phyloP scores from a whole-genome alignment of 139 green algal genomes.

The Tetraselmis striata region DNA sequence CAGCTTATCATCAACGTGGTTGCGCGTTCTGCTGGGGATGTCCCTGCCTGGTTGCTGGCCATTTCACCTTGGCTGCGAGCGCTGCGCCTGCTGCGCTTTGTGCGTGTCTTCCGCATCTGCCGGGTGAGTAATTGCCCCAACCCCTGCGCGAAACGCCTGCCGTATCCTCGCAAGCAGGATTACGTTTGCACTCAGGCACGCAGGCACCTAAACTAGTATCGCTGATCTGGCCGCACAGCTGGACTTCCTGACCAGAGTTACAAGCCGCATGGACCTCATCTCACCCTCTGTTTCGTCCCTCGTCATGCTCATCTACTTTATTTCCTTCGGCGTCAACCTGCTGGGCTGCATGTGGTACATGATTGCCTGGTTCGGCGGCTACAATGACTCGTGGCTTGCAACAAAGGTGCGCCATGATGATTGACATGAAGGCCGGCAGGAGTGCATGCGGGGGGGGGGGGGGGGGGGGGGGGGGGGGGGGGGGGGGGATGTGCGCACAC shows the following conservation, averaged over 20 bases:
- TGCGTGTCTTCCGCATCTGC: neutral
- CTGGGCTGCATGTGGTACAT: neutral
- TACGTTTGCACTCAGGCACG: too few species aligned
- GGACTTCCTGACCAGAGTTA: neutral
- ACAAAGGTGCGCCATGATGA: neutral
- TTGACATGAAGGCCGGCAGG: too few species aligned
- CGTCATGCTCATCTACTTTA: neutral
- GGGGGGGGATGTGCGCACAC: too few species aligned
- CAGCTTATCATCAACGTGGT: neutral
- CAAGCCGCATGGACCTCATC: neutral
- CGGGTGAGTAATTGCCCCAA: too few species aligned
- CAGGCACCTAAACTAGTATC: too few species aligned
- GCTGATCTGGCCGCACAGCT: too few species aligned
- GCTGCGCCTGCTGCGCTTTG: neutral
- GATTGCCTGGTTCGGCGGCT: neutral
- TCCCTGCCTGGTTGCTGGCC: neutral
- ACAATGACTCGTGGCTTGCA: neutral
- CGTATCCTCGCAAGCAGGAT: too few species aligned
- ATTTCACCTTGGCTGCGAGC: neutral
- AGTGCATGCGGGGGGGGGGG: too few species aligned
- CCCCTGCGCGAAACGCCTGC: too few species aligned
- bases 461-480: too few species aligned
- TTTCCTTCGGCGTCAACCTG: neutral
- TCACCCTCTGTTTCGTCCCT: neutral
- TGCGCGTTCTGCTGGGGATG: neutral